Evolutionary conservation across 148 eudicot genomes (phyloP).

Genomic region (Cornus suecica): DNA sequence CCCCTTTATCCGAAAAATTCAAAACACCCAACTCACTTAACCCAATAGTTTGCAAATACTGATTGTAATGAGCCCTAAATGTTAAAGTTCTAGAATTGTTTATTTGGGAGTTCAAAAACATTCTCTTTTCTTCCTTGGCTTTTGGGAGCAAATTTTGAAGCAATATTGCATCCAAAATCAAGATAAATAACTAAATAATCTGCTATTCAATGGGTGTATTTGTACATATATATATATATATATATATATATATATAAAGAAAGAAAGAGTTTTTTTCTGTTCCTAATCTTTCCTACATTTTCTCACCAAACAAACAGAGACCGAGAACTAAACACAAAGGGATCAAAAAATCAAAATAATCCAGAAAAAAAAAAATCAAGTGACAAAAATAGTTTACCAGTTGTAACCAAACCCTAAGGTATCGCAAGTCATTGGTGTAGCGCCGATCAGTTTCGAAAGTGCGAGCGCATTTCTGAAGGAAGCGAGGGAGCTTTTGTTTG

Average conservation of each 20-base stretch:
- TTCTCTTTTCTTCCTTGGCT: neutral
- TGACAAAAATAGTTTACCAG: slow-evolving; percentile 38
- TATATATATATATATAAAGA: no score
- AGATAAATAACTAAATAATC: neutral
- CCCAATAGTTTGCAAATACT: neutral
- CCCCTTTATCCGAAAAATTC: neutral
- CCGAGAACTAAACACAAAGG: neutral
- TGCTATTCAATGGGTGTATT: neutral
- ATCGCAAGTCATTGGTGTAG: slow-evolving; percentile 71
- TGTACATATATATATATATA: no score
- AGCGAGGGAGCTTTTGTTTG: slow-evolving; percentile 80
- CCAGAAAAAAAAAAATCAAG: neutral
- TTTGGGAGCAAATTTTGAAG: neutral
- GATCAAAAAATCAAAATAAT: neutral
- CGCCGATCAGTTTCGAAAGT: slow-evolving; percentile 67
- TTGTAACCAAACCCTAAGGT: slow-evolving; percentile 85
- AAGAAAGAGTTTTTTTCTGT: neutral
- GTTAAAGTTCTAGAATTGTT: neutral
- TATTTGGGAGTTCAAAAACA: neutral
- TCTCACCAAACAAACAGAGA: slow-evolving; percentile 4
- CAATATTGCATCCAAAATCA: neutral
- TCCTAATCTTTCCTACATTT: neutral
- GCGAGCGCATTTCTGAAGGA: slow-evolving; percentile 89
- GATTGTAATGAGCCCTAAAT: neutral
- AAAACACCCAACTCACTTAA: neutral